Percentiles rank a stretch among this genome's conserved stretches.
These are phyloP conservation scores for Trichoderma lentiforme DNA, from an alignment of 2,329 filamentous ascomycete genomes.

Conservation along the genomic window DNA sequence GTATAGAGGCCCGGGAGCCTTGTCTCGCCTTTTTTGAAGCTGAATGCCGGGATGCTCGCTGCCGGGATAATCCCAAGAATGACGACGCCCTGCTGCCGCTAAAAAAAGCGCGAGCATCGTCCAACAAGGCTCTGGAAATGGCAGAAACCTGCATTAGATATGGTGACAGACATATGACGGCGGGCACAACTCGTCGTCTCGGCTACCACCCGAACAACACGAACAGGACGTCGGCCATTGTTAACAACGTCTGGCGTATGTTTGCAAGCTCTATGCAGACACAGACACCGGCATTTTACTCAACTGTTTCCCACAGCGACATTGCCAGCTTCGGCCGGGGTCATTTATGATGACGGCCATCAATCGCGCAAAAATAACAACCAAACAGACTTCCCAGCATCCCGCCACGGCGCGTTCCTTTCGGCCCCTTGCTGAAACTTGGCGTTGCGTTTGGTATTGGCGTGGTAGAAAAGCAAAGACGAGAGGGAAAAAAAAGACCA, in stretches of 20 bases:
- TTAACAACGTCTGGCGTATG: neutral
- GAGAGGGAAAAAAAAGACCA: neutral
- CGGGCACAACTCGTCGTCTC: neutral
- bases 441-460: neutral
- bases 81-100: constrained; percentile 1
- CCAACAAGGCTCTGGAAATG: constrained; percentile 5
- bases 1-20: neutral
- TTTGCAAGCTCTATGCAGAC: neutral
- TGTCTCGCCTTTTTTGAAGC: constrained; percentile 13
- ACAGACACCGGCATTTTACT: neutral
- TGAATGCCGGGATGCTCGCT: constrained; percentile 8
- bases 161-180: constrained; percentile 11
- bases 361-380: neutral
- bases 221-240: neutral
- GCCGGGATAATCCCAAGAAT: constrained; percentile 8
- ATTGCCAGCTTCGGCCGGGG: neutral
- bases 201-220: neutral
- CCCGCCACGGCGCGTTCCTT: constrained; percentile 6
- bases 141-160: neutral
- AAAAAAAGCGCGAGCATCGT: neutral
- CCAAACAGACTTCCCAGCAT: neutral
- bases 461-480: neutral
- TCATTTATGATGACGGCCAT: neutral
- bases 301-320: neutral
- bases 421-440: constrained; percentile 10